These are phyloP conservation scores for Phytophthora podocarpi DNA, from an alignment of 352 stramenopile species.

Conservation along the genomic window DNA sequence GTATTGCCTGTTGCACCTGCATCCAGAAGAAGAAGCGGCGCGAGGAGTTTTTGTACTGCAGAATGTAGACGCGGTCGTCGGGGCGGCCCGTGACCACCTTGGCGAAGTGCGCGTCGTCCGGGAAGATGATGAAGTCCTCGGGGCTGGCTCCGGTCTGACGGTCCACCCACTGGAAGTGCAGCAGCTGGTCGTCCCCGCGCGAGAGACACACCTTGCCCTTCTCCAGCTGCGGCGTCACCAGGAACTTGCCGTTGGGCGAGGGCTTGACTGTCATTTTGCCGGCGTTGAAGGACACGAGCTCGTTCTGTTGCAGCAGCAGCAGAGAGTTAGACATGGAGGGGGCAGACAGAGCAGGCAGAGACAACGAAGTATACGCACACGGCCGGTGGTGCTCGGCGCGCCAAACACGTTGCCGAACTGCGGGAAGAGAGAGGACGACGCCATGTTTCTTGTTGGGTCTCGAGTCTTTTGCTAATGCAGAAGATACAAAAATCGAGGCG, in stretches of 20 bases:
- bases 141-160: constrained; percentile 79
- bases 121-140: constrained; percentile 94
- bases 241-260: constrained; percentile 83
- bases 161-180: constrained; percentile 95
- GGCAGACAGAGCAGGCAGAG: background rate
- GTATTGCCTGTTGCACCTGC: constrained; percentile 67
- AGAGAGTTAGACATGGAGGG: background rate
- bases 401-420: constrained; percentile 86
- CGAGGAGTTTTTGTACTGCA: constrained; percentile 93
- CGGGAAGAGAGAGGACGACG: constrained; percentile 82
- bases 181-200: constrained; percentile 87
- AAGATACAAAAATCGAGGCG: constrained; percentile 28
- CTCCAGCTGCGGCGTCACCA: constrained; percentile 88
- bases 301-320: constrained; percentile 46
- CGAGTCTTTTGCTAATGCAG: constrained; percentile 6
- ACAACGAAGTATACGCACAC: constrained; percentile 39
- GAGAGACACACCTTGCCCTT: constrained; percentile 91
- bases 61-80: constrained; percentile 89
- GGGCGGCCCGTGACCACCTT: constrained; percentile 88
- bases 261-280: constrained; percentile 88
- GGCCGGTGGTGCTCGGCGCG: constrained; percentile 53
- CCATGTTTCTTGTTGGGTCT: constrained; percentile 27
- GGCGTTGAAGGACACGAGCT: constrained; percentile 92
- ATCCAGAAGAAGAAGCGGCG: constrained; percentile 96
- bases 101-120: constrained; percentile 88